Conservation (phyloP, 2,329 filamentous ascomycete species). For the Cercospora beticola region DNA sequence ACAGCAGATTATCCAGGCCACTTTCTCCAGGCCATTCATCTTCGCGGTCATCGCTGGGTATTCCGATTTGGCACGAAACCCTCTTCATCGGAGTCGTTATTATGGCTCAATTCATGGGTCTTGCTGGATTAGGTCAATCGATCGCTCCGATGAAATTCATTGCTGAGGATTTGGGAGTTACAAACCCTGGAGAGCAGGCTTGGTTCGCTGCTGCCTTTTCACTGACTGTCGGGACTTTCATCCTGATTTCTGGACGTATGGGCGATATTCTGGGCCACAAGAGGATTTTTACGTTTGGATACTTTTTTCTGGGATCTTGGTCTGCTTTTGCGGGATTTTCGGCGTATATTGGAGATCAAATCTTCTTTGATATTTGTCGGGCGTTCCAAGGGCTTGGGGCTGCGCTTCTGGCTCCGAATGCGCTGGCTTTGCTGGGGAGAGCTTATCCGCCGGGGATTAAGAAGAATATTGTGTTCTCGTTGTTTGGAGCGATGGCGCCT, state of each 20-base stretch:
- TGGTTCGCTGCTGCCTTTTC: constrained; percentile 48
- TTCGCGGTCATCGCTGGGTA: constrained; percentile 10
- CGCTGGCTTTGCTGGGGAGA: constrained; percentile 40
- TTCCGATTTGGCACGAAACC: constrained; percentile 28
- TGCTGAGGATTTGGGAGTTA: constrained; percentile 42
- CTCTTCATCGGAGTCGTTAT: constrained; percentile 31
- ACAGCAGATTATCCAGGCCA: not conserved
- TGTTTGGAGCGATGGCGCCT: constrained; percentile 42
- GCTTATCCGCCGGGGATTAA: constrained; percentile 39
- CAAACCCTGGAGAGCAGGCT: constrained; percentile 44
- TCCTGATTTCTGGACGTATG: constrained; percentile 45
- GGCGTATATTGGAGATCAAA: constrained; percentile 33
- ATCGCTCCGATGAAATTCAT: constrained; percentile 49
- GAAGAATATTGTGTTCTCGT: constrained; percentile 42
- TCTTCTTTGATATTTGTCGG: constrained; percentile 41
- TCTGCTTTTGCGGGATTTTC: constrained; percentile 43
- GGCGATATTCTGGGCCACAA: constrained; percentile 48
- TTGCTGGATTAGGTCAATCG: constrained; percentile 32
- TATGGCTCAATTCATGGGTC: constrained; percentile 33
- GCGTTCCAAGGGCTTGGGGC: constrained; percentile 45
- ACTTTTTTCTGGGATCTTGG: constrained; percentile 43
- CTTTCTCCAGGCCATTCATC: not conserved
- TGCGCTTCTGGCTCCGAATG: constrained; percentile 41
- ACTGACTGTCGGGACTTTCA: constrained; percentile 48
- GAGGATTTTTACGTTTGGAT: constrained; percentile 43